Percentiles rank a stretch among this genome's conserved stretches.
Conservation (phyloP, 2,329 filamentous ascomycete species). For the Calonectria leucothoes region DNA sequence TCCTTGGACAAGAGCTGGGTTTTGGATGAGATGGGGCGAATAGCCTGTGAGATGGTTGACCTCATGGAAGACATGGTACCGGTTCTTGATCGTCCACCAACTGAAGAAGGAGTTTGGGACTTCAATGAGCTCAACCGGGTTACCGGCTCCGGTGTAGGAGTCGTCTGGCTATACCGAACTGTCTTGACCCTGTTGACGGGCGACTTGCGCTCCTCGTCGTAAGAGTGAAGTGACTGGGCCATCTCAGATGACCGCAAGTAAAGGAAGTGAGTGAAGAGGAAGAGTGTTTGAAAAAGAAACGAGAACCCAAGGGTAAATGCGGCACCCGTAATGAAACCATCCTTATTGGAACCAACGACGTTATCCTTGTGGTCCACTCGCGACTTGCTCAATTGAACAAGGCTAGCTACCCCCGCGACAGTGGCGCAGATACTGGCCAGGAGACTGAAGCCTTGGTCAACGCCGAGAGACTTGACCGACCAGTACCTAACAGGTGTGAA, state of each 20-base stretch:
- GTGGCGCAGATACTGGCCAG: slow-evolving; percentile 58
- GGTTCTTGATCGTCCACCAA: slow-evolving; percentile 40
- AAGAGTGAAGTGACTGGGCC: slow-evolving; percentile 34
- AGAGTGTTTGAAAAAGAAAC: slow-evolving; percentile 60
- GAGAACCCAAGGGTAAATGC: slow-evolving; percentile 59
- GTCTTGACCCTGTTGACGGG: slow-evolving; percentile 58
- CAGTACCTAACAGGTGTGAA: slow-evolving; percentile 34
- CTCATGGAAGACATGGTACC: slow-evolving; percentile 42
- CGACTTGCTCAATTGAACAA: slow-evolving; percentile 52
- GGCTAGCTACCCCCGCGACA: slow-evolving; percentile 55
- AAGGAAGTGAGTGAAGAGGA: slow-evolving; percentile 59
- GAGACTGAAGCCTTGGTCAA: slow-evolving; percentile 46
- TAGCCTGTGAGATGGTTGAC: slow-evolving; percentile 58
- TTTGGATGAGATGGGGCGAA: slow-evolving; percentile 67
- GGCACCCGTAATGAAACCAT: slow-evolving; percentile 56
- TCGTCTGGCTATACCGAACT: slow-evolving; percentile 62
- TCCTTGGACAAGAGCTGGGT: slow-evolving; percentile 63
- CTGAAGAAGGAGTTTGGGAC: slow-evolving; percentile 56
- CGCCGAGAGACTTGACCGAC: slow-evolving; percentile 36
- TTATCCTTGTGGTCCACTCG: slow-evolving; percentile 26
- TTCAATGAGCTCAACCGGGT: slow-evolving; percentile 50
- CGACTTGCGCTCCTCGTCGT: slow-evolving; percentile 36
- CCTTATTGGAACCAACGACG: slow-evolving; percentile 25
- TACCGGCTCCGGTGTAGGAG: slow-evolving; percentile 46
- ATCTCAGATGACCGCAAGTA: slow-evolving; percentile 44